Evolutionary conservation across 2,329 filamentous ascomycete species (phyloP).

Genomic region (Epichloe scottii): DNA sequence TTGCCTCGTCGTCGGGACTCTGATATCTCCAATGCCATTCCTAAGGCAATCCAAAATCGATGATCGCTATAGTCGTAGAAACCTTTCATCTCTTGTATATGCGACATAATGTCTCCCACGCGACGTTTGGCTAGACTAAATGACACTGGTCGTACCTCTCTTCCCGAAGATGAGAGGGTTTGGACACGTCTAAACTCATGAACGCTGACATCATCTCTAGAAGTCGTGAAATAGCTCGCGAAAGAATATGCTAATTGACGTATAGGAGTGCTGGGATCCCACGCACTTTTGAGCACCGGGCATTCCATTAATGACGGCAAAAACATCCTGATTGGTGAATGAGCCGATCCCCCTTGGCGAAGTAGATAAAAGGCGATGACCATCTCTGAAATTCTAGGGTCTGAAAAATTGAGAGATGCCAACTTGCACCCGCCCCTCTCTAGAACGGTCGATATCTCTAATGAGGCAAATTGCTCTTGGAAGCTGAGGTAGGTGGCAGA

Average conservation of each 20-base stretch:
- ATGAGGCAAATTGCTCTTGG: neutral
- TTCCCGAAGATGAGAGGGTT: conserved; percentile 16
- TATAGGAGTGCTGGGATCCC: conserved; percentile 38
- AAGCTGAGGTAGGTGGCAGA: conserved; percentile 11
- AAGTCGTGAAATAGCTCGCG: conserved; percentile 12
- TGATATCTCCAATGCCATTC: conserved; percentile 14
- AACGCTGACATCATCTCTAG: conserved; percentile 8
- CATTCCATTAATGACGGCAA: conserved; percentile 51
- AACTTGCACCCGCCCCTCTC: neutral
- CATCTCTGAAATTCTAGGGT: conserved; percentile 28
- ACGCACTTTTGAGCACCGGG: conserved; percentile 40
- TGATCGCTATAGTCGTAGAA: conserved; percentile 8
- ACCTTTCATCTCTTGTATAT: neutral
- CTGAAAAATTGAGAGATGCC: conserved; percentile 13
- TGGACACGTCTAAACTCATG: conserved; percentile 27
- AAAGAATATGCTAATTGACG: conserved; percentile 42
- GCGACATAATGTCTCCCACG: conserved; percentile 10
- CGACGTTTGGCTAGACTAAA: neutral
- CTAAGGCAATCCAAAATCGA: conserved; percentile 13
- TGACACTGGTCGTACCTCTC: conserved; percentile 11
- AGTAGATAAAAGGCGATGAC: conserved; percentile 17
- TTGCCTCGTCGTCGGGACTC: conserved; percentile 17
- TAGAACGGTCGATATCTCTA: neutral
- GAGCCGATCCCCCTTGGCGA: neutral
- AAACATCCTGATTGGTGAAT: conserved; percentile 36